Percentiles rank a stretch among this genome's conserved stretches.
Conservation (phyloP, 2,329 filamentous ascomycete genomes). For the Fusarium humuli region DNA sequence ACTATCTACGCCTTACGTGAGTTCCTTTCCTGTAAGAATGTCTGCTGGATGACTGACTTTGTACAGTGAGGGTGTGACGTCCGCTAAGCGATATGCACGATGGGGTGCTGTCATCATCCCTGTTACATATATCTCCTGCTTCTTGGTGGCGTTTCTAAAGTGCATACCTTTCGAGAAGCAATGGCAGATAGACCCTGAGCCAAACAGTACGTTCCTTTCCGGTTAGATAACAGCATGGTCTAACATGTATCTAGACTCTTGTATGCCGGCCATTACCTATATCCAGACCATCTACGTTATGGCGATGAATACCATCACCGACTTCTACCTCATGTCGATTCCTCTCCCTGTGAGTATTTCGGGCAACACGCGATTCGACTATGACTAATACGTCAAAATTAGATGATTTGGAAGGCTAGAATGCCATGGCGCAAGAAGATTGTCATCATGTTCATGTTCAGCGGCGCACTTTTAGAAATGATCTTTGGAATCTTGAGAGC, state of each 20-base stretch:
- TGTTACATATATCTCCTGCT: not conserved
- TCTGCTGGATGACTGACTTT: not conserved
- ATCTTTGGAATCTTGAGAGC: not conserved
- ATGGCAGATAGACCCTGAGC: conserved; percentile 1
- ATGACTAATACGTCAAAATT: too few species aligned
- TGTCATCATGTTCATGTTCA: conserved; percentile 5
- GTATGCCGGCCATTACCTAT: not conserved
- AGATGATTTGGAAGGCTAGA: conserved; percentile 2
- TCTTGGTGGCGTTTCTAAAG: not conserved
- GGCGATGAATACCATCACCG: not conserved
- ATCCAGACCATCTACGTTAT: not conserved
- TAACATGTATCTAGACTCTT: not conserved
- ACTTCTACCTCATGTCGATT: not conserved
- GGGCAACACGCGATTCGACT: too few species aligned
- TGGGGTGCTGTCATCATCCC: not conserved
- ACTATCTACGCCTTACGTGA: not conserved
- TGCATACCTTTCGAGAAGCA: conserved; percentile 1
- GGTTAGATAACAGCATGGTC: too few species aligned
- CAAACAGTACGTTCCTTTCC: too few species aligned
- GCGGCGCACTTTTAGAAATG: not conserved
- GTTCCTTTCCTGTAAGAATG: not conserved
- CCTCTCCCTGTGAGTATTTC: not conserved
- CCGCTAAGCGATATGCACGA: not conserved
- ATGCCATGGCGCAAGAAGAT: conserved; percentile 4
- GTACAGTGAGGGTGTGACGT: not conserved